These are phyloP conservation scores for Dendrobium catenatum DNA, from an alignment of 106 monocot species.

Conservation along the genomic window DNA sequence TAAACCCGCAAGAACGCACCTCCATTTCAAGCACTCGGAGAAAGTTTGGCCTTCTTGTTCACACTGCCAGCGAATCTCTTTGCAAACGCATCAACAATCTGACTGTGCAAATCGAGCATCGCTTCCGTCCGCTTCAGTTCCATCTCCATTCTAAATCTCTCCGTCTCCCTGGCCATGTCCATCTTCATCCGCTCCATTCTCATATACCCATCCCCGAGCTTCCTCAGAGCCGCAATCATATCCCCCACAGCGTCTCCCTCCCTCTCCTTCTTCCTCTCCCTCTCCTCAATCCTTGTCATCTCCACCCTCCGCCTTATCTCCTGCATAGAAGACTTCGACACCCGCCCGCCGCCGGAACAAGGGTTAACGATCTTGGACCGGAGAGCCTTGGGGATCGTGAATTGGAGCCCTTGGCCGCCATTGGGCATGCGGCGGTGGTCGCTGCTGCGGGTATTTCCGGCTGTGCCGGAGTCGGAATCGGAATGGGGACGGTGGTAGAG, in stretches of 20 bases:
- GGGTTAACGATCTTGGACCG: constrained; percentile 28
- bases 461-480: constrained; percentile 1
- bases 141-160: constrained; percentile 83
- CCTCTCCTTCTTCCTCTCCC: constrained; percentile 14
- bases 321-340: constrained; percentile 15
- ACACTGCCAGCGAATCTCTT: constrained; percentile 18
- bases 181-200: constrained; percentile 94
- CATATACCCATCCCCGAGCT: constrained; percentile 73
- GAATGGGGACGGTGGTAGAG: constrained; percentile 26
- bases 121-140: constrained; percentile 80
- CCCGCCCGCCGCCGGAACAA: background rate
- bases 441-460: constrained; percentile 13
- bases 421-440: constrained; percentile 33
- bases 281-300: constrained; percentile 18
- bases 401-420: constrained; percentile 23
- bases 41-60: constrained; percentile 31
- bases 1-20: background rate
- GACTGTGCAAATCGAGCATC: constrained; percentile 63
- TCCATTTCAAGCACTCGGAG: background rate
- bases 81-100: constrained; percentile 53
- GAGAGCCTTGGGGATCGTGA: constrained; percentile 68
- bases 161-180: constrained; percentile 83
- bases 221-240: constrained; percentile 55
- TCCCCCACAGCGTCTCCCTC: constrained; percentile 29
- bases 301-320: constrained; percentile 42